These are phyloP conservation scores for Cicer pinnatifidum DNA, from an alignment of 306 rosid species.

Conservation along the genomic window DNA sequence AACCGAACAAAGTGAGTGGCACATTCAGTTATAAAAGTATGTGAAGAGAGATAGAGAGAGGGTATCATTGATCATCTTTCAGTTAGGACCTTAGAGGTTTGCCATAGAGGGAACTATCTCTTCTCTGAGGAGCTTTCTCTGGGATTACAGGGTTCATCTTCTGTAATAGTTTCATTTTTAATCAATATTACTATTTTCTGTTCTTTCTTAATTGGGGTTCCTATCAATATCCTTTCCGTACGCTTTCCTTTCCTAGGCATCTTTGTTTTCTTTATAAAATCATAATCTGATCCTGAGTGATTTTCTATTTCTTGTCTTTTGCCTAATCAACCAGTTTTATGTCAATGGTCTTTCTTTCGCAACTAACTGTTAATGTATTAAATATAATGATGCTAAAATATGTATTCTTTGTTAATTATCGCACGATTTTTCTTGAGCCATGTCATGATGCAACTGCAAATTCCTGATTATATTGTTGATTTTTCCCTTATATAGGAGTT, in stretches of 20 bases:
- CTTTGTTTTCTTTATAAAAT: neutral
- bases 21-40: too few species aligned
- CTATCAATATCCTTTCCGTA: neutral
- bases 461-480: constrained; percentile 30
- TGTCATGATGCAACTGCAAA: constrained; percentile 15
- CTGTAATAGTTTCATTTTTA: too few species aligned
- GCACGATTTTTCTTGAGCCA: constrained; percentile 9
- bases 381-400: neutral
- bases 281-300: neutral
- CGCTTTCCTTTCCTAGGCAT: neutral
- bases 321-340: too few species aligned
- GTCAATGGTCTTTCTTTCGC: neutral
- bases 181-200: too few species aligned
- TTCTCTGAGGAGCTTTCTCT: too few species aligned
- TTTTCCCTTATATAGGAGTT: constrained; percentile 55
- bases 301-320: neutral
- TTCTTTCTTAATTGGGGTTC: too few species aligned
- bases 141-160: too few species aligned
- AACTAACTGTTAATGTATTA: neutral
- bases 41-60: too few species aligned
- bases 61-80: too few species aligned
- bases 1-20: too few species aligned
- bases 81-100: too few species aligned
- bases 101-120: too few species aligned
- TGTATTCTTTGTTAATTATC: neutral